phyloP scores from a whole-genome alignment of 2,329 filamentous ascomycete species.

The Hymenotorrendiella dingleyae region DNA sequence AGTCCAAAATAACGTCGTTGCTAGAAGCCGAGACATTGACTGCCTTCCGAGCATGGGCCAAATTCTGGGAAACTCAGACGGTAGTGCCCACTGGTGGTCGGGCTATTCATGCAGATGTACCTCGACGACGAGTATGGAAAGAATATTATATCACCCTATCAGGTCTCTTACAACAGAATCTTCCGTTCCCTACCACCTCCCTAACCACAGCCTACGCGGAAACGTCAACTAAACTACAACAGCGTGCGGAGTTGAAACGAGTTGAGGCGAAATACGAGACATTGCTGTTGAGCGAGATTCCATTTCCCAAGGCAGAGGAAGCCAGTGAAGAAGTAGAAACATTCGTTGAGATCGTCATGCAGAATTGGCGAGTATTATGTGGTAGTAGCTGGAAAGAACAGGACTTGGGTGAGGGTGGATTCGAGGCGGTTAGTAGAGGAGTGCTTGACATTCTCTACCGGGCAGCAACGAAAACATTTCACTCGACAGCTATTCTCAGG shows the following conservation, averaged over 20 bases:
- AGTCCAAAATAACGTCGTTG: slow-evolving; percentile 44
- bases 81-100: slow-evolving; percentile 46
- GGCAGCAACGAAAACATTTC: slow-evolving; percentile 87
- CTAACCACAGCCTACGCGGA: slow-evolving; percentile 38
- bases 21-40: slow-evolving; percentile 48
- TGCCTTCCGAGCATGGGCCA: slow-evolving; percentile 61
- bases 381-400: slow-evolving; percentile 74
- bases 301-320: slow-evolving; percentile 79
- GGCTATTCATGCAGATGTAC: slow-evolving; percentile 53
- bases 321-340: slow-evolving; percentile 72
- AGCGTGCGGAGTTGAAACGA: slow-evolving; percentile 71
- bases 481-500: slow-evolving; percentile 83
- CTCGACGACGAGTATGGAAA: slow-evolving; percentile 69
- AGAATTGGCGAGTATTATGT: slow-evolving; percentile 79
- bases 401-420: slow-evolving; percentile 76
- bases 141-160: slow-evolving; percentile 80
- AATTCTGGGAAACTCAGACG: slow-evolving; percentile 53
- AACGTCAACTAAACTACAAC: slow-evolving; percentile 52
- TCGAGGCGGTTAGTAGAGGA: slow-evolving; percentile 65
- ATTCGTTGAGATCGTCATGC: slow-evolving; percentile 73
- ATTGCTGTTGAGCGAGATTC: slow-evolving; percentile 69
- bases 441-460: slow-evolving; percentile 86
- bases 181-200: slow-evolving; percentile 50
- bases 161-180: slow-evolving; percentile 60
- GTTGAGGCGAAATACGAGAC: slow-evolving; percentile 76